These are phyloP conservation scores for Posidonia australis DNA, from an alignment of 106 monocot genomes.

Conservation along the genomic window DNA sequence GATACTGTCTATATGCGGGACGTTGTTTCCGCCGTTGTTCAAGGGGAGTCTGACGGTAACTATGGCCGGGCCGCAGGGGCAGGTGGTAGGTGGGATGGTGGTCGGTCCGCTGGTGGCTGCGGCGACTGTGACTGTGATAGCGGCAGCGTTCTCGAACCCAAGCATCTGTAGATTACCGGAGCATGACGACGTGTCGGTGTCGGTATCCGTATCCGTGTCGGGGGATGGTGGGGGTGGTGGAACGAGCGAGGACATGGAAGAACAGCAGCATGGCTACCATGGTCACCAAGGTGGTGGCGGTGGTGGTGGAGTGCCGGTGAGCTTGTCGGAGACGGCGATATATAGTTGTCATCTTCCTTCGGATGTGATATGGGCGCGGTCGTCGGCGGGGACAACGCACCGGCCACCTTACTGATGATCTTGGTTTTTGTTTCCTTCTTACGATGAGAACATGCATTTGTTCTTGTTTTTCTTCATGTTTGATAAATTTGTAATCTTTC, in stretches of 20 bases:
- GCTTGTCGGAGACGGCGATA: background rate
- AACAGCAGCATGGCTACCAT: constrained; percentile 3
- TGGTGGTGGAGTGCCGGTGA: no score
- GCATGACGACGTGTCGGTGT: constrained; percentile 10
- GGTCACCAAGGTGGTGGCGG: background rate
- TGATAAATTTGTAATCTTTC: no score
- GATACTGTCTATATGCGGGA: constrained; percentile 10
- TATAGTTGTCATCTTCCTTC: constrained; percentile 3
- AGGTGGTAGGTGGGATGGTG: constrained; percentile 55
- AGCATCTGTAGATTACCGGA: constrained; percentile 31
- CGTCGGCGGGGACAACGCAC: background rate
- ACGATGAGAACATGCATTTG: no score
- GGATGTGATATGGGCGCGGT: constrained; percentile 3
- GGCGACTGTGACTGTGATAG: constrained; percentile 27
- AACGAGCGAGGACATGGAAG: constrained; percentile 1
- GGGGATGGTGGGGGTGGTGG: background rate
- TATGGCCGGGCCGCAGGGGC: constrained; percentile 37
- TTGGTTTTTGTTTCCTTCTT: no score
- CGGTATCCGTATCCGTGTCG: background rate
- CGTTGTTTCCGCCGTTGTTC: constrained; percentile 5
- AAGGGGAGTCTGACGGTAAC: constrained; percentile 24
- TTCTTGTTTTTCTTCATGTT: no score
- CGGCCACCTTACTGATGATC: background rate
- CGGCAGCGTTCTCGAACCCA: constrained; percentile 27
- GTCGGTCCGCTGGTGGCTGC: constrained; percentile 35